Conservation (phyloP, 345 rosid species). For the Camelina hispida region DNA sequence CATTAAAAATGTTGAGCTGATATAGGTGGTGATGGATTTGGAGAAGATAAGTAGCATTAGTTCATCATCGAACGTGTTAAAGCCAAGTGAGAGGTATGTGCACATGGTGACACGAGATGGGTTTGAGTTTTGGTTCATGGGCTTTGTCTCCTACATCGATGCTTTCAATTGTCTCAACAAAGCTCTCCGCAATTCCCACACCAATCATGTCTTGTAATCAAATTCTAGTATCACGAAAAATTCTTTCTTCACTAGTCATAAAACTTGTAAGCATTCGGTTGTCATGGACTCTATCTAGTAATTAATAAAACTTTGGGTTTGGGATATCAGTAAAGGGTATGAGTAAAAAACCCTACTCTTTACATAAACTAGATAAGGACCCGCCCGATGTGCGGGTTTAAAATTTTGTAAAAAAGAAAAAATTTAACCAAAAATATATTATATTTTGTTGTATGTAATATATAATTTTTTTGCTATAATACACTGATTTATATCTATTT, state of each 20-base stretch:
- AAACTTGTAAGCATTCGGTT: constrained; percentile 12
- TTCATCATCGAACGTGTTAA: constrained; percentile 61
- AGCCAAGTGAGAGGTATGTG: constrained; percentile 66
- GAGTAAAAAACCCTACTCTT: background rate
- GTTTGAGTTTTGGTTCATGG: constrained; percentile 89
- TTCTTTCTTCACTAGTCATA: constrained; percentile 15
- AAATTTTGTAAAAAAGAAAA: too few species aligned
- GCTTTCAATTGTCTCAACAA: constrained; percentile 67
- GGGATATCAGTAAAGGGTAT: background rate
- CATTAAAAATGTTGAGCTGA: background rate
- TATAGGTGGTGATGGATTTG: constrained; percentile 72
- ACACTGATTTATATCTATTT: too few species aligned
- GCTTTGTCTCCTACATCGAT: constrained; percentile 74
- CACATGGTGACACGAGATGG: constrained; percentile 63
- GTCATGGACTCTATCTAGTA: constrained; percentile 6
- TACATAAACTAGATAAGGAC: too few species aligned
- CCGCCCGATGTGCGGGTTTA: too few species aligned
- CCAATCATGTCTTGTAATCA: constrained; percentile 15
- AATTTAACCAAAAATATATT: too few species aligned
- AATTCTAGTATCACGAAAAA: background rate
- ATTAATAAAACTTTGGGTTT: background rate
- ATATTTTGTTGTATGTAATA: too few species aligned
- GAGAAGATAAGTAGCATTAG: constrained; percentile 59
- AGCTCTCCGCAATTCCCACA: constrained; percentile 43
- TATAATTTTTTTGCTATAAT: too few species aligned